A percentile compares a stretch with the other conserved stretches of the same genome.
phyloP scores from a whole-genome alignment of 2,329 filamentous ascomycete species.

The Ceratocystis lukuohia region DNA sequence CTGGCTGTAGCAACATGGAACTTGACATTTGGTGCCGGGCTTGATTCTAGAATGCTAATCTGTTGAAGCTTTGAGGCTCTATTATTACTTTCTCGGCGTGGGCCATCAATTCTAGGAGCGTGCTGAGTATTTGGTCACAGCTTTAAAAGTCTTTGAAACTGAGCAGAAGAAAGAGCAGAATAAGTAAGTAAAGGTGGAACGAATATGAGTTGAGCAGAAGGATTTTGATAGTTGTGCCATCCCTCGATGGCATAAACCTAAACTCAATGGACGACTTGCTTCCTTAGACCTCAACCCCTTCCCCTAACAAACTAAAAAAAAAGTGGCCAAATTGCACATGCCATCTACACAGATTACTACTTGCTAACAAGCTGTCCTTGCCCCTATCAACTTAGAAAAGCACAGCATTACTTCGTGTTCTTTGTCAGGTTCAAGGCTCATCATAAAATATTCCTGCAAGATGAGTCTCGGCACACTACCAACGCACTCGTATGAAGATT shows the following conservation, averaged over 20 bases:
- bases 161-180: background rate
- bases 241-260: background rate
- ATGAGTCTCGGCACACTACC: conserved; percentile 11
- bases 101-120: background rate
- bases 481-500: conserved; percentile 13
- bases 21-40: background rate
- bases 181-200: too few relatives aligned
- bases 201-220: background rate
- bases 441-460: conserved; percentile 3
- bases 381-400: background rate
- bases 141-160: background rate
- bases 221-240: background rate
- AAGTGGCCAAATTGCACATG: conserved; percentile 19
- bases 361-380: background rate
- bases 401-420: background rate
- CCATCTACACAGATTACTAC: background rate
- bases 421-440: background rate
- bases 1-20: background rate
- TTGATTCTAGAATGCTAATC: background rate
- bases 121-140: background rate
- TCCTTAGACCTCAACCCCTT: background rate
- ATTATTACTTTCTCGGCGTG: background rate
- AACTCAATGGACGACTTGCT: background rate
- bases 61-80: background rate
- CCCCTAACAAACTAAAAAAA: too few relatives aligned